phyloP scores from a whole-genome alignment of 2,329 filamentous ascomycete genomes.

The Neodidymelliopsis sp. region DNA sequence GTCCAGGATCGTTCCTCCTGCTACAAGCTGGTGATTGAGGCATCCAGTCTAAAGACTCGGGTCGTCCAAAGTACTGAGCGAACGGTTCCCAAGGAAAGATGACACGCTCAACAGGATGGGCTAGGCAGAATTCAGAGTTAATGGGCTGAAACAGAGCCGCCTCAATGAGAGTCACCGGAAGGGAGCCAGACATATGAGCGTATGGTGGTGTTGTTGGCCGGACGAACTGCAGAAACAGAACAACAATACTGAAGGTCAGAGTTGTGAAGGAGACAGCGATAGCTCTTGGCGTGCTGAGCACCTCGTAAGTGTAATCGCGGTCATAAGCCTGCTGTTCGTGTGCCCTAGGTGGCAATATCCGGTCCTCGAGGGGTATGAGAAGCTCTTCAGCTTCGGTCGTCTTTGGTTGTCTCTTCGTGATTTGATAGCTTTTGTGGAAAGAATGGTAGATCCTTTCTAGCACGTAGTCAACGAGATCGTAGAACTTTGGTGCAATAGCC shows the following conservation, averaged over 20 bases:
- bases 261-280: slow-evolving; percentile 20
- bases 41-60: slow-evolving; percentile 21
- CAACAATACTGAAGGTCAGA: slow-evolving; percentile 8
- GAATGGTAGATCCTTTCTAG: slow-evolving; percentile 11
- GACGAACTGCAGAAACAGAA: slow-evolving; percentile 17
- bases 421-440: slow-evolving; percentile 11
- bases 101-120: slow-evolving; percentile 22
- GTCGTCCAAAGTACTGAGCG: slow-evolving; percentile 17
- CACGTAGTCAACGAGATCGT: slow-evolving; percentile 18
- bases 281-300: slow-evolving; percentile 11
- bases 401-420: slow-evolving; percentile 10
- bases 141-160: slow-evolving; percentile 24
- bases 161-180: slow-evolving; percentile 26
- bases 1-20: slow-evolving; percentile 18
- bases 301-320: neutral
- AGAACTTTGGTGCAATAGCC: slow-evolving; percentile 19
- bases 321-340: neutral
- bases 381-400: slow-evolving; percentile 13
- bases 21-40: slow-evolving; percentile 15
- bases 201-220: slow-evolving; percentile 25
- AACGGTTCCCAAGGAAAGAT: slow-evolving; percentile 25
- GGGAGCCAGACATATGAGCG: slow-evolving; percentile 28
- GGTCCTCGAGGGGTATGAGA: slow-evolving; percentile 18
- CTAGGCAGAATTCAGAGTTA: slow-evolving; percentile 26
- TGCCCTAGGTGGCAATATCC: neutral